Percentiles rank a stretch among this genome's conserved stretches.
Conservation (phyloP, 2,329 filamentous ascomycete species). For the Microsporum audouinii region DNA sequence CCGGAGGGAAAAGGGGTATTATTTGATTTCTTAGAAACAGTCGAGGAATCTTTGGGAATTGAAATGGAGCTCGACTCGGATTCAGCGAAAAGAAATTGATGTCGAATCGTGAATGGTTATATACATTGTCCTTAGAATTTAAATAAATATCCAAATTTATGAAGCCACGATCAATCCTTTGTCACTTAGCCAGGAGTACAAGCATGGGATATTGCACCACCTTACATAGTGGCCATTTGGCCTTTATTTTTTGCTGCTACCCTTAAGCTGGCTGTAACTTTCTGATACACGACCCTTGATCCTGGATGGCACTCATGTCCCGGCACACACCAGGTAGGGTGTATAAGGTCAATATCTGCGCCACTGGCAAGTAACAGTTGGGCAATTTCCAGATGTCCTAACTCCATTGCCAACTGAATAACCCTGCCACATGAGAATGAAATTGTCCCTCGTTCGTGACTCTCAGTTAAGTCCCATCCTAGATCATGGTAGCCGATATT, state of each 20-base stretch:
- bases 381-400: constrained; percentile 8
- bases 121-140: no score
- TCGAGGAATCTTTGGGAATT: background rate
- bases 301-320: constrained; percentile 8
- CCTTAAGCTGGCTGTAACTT: constrained; percentile 8
- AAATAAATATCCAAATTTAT: no score
- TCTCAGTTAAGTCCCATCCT: no score
- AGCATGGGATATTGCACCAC: no score
- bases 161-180: no score
- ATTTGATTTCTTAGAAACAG: constrained; percentile 40
- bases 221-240: no score
- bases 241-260: background rate
- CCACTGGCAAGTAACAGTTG: constrained; percentile 7
- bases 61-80: background rate
- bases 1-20: constrained; percentile 86
- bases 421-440: constrained; percentile 14
- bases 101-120: no score
- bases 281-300: constrained; percentile 8
- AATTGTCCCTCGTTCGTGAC: background rate
- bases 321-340: constrained; percentile 7
- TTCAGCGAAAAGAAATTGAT: background rate
- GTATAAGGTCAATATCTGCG: constrained; percentile 8
- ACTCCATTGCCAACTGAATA: constrained; percentile 15
- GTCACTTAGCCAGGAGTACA: no score
- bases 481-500: constrained; percentile 14